Evolutionary conservation across 805 yeast genomes (phyloP), one percentile per base, ranked within the genome.

Genomic region (Monosporozyma solicola): DNA sequence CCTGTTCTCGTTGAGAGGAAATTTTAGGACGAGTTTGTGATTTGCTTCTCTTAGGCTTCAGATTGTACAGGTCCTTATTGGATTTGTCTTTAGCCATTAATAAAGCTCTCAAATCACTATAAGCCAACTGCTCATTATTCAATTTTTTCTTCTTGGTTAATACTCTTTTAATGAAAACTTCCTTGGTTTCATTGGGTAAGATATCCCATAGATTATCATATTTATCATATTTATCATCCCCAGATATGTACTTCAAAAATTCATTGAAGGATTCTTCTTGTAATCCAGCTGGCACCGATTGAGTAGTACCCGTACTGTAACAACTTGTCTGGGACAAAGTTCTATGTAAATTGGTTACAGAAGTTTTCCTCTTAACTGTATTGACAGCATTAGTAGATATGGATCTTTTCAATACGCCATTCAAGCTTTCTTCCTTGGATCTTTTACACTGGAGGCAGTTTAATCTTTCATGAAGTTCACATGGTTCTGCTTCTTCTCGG

Each of bases 401-500:
- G 3, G 60, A 57, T 31, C 60, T 33, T 20, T 57, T 55, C 16
- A 57, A 48, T 3, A 44, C 44, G 7, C 46, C 51, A 32, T 50
- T 37, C 32, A 47, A 33, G 22, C 33, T 55, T 3, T 41, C 49
- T 41, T 52, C 16, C 20, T 13, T 46, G 10, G 25, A 20, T 11
- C 32, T 25, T 4, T 46, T 24, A 50, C 58, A 57, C 5, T 22
- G 39, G 27, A 16, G 6, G 47, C 60, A 55, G 15, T 41, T 15
- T 8, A 55, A n/a, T 13, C 9, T 37, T 2, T 53, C 55, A 50
- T 55, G 58, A 2, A 37, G 11, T 37, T 53, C 58, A 47, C 60
- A 57, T 5, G 60, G 58, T 47, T 57, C 58, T 6, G 52, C 53
- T n/a, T 57, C 58, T 41, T 55, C 60, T 35, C 22, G 39, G 6